Conservation (phyloP, 805 yeast genomes). For the Myxozyma mucilagina region DNA sequence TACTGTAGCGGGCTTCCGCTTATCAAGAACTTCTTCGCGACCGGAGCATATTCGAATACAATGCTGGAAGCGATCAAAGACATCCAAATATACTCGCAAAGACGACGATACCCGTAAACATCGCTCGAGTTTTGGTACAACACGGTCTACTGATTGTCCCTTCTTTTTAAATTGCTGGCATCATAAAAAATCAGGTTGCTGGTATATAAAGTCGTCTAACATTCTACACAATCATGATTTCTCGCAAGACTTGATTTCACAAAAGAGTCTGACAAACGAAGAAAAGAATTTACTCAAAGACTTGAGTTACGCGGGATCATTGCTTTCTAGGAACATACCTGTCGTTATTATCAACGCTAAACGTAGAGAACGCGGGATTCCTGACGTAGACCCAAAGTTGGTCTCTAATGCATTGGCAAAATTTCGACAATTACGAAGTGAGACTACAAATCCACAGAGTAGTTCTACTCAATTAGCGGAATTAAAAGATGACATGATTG, state of each 20-base stretch:
- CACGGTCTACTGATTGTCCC: constrained; percentile 29
- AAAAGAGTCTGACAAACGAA: constrained; percentile 18
- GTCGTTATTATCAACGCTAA: constrained; percentile 27
- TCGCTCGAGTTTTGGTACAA: constrained; percentile 23
- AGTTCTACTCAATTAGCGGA: not conserved
- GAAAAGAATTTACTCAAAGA: constrained; percentile 17
- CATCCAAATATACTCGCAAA: constrained; percentile 26
- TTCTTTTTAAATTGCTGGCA: constrained; percentile 30
- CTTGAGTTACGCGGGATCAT: constrained; percentile 26
- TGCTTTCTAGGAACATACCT: constrained; percentile 22
- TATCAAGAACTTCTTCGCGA: constrained; percentile 28
- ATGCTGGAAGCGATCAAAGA: constrained; percentile 30
- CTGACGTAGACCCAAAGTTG: constrained; percentile 29
- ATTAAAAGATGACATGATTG: not conserved
- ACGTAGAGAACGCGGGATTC: constrained; percentile 21
- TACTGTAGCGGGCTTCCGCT: constrained; percentile 20
- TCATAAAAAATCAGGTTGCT: constrained; percentile 26
- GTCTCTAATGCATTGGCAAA: constrained; percentile 25
- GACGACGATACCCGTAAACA: constrained; percentile 14
- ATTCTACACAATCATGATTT: constrained; percentile 24
- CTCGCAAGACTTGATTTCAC: constrained; percentile 19
- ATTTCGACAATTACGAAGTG: constrained; percentile 10
- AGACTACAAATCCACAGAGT: not conserved
- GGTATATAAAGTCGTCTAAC: constrained; percentile 29
- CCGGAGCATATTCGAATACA: constrained; percentile 31